A percentile compares a stretch with the other conserved stretches of the same genome.
These are phyloP conservation scores for Phytophthora hibernalis DNA, from an alignment of 352 stramenopile genomes.

Conservation along the genomic window DNA sequence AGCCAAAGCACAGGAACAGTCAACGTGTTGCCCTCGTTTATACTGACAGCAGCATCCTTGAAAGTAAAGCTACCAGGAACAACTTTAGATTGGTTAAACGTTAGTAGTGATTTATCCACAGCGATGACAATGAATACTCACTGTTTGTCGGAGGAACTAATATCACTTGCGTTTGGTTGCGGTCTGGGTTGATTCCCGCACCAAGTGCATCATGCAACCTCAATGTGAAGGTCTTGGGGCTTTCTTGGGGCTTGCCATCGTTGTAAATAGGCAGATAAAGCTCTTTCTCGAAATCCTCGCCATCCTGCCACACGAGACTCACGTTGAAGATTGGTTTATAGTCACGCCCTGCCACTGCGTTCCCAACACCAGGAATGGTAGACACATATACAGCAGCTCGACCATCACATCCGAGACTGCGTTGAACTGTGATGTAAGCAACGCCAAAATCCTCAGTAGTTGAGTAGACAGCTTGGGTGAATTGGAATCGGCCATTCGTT, in stretches of 20 bases:
- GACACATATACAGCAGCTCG: slow-evolving; percentile 73
- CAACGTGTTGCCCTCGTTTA: slow-evolving; percentile 44
- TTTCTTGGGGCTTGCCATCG: slow-evolving; percentile 60
- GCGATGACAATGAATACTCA: slow-evolving; percentile 27
- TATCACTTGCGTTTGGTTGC: slow-evolving; percentile 52
- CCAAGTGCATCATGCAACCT: slow-evolving; percentile 65
- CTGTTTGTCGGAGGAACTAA: slow-evolving; percentile 62
- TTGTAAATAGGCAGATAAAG: slow-evolving; percentile 74
- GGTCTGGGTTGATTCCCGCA: slow-evolving; percentile 60
- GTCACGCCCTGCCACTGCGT: slow-evolving; percentile 59
- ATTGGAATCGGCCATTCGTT: slow-evolving; percentile 63
- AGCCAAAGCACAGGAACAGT: slow-evolving; percentile 70
- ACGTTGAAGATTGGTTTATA: slow-evolving; percentile 69
- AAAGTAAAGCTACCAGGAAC: slow-evolving; percentile 61
- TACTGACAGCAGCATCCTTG: slow-evolving; percentile 37
- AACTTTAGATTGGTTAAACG: slow-evolving; percentile 37
- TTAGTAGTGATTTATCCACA: background rate
- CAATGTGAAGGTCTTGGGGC: slow-evolving; percentile 57
- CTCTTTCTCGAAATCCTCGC: slow-evolving; percentile 70
- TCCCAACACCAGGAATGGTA: slow-evolving; percentile 46
- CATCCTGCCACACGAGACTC: slow-evolving; percentile 82
- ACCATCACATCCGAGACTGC: slow-evolving; percentile 66
- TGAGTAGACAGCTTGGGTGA: slow-evolving; percentile 56
- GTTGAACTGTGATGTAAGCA: slow-evolving; percentile 67
- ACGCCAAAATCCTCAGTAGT: slow-evolving; percentile 75